phyloP scores from a whole-genome alignment of 1,139 yeast species.

The Saccharomyces hybrid region DNA sequence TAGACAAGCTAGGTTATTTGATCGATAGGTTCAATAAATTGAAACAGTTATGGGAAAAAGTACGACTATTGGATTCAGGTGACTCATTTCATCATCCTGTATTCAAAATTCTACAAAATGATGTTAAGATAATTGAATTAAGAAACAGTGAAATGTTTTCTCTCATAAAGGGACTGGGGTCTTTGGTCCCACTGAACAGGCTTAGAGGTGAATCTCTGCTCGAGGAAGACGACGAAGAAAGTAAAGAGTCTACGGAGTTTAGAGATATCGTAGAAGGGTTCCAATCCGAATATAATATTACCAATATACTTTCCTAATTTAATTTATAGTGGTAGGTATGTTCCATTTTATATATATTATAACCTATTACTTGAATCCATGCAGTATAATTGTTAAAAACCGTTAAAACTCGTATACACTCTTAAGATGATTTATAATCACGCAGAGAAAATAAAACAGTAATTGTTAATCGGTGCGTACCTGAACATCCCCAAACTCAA shows the following conservation, averaged over 20 bases:
- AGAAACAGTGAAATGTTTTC: slow-evolving; percentile 14
- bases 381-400: too few relatives aligned
- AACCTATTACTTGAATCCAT: too few relatives aligned
- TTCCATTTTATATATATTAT: too few relatives aligned
- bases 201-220: slow-evolving; percentile 6
- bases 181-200: slow-evolving; percentile 7
- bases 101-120: slow-evolving; percentile 24
- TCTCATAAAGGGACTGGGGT: slow-evolving; percentile 15
- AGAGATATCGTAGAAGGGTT: slow-evolving; percentile 19
- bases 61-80: slow-evolving; percentile 18
- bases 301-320: not conserved
- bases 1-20: slow-evolving; percentile 38
- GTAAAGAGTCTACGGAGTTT: slow-evolving; percentile 13
- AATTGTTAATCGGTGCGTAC: too few relatives aligned
- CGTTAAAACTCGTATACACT: too few relatives aligned
- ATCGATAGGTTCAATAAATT: slow-evolving; percentile 20
- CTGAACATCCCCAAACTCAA: slow-evolving; percentile 24
- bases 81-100: slow-evolving; percentile 24
- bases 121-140: slow-evolving; percentile 18
- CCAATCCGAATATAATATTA: slow-evolving; percentile 17
- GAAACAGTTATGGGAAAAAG: slow-evolving; percentile 19
- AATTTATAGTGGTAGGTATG: not conserved
- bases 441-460: too few relatives aligned
- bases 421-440: too few relatives aligned
- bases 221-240: slow-evolving; percentile 8